Evolutionary conservation across 768 basidiomycete genomes (phyloP), one percentile per base, ranked within the genome.

Genomic region (Lanmaoa pseudosensibilis): DNA sequence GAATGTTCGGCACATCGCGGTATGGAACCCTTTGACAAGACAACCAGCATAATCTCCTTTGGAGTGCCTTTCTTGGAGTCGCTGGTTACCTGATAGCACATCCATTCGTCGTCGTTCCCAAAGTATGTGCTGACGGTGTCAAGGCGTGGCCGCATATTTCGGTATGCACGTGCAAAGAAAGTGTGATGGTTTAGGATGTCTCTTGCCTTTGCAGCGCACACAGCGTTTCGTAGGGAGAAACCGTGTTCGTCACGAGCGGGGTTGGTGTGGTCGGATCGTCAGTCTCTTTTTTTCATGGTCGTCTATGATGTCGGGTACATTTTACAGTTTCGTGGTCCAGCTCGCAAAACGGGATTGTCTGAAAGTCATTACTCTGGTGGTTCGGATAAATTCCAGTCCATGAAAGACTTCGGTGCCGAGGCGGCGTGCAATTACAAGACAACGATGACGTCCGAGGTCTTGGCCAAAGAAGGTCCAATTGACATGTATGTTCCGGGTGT

Each of bases 401-500:
- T 85, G 68, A 77, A 77, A 49, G 75, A 77, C 5, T 59, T 86
- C 39, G 87, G 86, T 0, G 80, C 81, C 0, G 87, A 90, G 60
- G 77, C 85, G 10, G 82, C 77, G 1, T 88, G 87, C 75, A 87
- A 89, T 69, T 88, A 85, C 71, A 85, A 90, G 75, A 87, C 77
- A 0, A 73, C 74, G 1, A 71, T 74, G 40, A 82, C 80, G 0
- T 61, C 63, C 1, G 79, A 84, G 13, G 76, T 85, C 5, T 70
- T 90, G 40, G 64, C 66, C 54, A 76, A 76, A 52, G 78, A 87
- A 60, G 84, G 85, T 3, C 80, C 79, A 0, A 75, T 85, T 50
- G 74, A 83, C 63, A 68, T 83, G 72, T 81, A 69, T 59, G 54
- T 58, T 41, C 0, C 36, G 8, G 3, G 11, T 9, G 23, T 18